Evolutionary conservation across 495 filamentous ascomycete genomes (phyloP).

Genomic region (Hypomontagnella monticulosa): DNA sequence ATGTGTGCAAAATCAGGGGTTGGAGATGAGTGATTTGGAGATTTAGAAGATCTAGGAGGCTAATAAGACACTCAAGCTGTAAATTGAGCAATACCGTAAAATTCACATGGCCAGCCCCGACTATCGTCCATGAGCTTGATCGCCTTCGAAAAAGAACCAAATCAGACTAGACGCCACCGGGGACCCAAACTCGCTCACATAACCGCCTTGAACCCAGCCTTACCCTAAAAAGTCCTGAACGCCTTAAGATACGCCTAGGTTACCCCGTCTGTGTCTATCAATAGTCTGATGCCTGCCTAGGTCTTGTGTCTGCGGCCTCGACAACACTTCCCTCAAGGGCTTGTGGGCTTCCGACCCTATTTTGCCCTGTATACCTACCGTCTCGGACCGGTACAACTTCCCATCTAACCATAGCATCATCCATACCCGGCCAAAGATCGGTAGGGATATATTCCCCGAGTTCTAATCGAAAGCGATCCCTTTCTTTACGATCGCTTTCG

Average conservation of each 20-base stretch:
- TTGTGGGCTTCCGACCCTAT: conserved; percentile 17
- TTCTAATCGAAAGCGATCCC: conserved; percentile 82
- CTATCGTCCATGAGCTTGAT: conserved; percentile 3
- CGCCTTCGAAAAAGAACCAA: conserved; percentile 9
- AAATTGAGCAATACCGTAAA: not conserved
- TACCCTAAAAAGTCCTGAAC: conserved; percentile 7
- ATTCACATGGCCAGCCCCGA: conserved; percentile 11
- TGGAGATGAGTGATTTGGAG: no score
- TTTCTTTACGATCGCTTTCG: conserved; percentile 74
- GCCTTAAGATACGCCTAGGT: conserved; percentile 3
- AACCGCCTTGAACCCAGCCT: conserved; percentile 4
- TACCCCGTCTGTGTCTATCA: conserved; percentile 4
- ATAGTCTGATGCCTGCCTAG: conserved; percentile 4
- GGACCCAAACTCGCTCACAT: conserved; percentile 6
- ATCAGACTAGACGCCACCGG: conserved; percentile 8
- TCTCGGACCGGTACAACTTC: conserved; percentile 53
- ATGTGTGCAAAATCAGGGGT: no score
- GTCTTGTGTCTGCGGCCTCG: conserved; percentile 29
- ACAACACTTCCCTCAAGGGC: conserved; percentile 44
- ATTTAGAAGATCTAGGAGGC: no score
- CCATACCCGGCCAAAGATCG: conserved; percentile 86
- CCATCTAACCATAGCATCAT: conserved; percentile 52
- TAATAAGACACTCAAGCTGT: no score
- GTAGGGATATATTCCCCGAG: conserved; percentile 86
- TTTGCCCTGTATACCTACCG: conserved; percentile 18